Conservation (phyloP, 169 alveolate species). For the Sarcocystis neurona region DNA sequence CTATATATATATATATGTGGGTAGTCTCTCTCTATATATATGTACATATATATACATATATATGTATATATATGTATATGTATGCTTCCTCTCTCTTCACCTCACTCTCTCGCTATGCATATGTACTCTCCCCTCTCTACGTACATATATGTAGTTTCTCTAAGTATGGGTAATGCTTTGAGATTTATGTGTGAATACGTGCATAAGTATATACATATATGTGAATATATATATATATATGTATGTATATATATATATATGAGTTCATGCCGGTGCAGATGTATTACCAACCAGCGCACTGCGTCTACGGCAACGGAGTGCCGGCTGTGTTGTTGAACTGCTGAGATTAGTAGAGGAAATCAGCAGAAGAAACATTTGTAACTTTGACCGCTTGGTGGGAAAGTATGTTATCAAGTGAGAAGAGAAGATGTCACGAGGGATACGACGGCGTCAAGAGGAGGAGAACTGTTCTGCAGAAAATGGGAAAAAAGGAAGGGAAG, state of each 20-base stretch:
- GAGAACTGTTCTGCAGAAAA: background rate
- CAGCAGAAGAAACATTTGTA: no score
- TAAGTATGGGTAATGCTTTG: background rate
- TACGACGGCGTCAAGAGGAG: background rate
- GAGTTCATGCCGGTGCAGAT: background rate
- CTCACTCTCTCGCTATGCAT: no score
- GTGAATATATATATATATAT: background rate
- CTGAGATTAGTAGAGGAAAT: no score
- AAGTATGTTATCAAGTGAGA: no score
- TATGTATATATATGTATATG: background rate
- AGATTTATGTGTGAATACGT: background rate
- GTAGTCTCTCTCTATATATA: background rate
- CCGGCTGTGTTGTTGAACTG: no score
- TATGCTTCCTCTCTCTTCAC: no score
- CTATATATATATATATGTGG: background rate
- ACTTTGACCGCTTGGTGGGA: no score
- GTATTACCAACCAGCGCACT: no score
- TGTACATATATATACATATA: background rate
- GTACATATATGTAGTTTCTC: no score
- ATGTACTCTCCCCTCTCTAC: no score
- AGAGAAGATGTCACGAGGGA: no score
- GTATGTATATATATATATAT: background rate
- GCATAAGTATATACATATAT: background rate
- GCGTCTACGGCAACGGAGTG: no score
- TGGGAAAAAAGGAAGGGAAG: slow-evolving; percentile 16